Conservation (phyloP, 495 filamentous ascomycete species). For the Beverwykella pulmonaria region DNA sequence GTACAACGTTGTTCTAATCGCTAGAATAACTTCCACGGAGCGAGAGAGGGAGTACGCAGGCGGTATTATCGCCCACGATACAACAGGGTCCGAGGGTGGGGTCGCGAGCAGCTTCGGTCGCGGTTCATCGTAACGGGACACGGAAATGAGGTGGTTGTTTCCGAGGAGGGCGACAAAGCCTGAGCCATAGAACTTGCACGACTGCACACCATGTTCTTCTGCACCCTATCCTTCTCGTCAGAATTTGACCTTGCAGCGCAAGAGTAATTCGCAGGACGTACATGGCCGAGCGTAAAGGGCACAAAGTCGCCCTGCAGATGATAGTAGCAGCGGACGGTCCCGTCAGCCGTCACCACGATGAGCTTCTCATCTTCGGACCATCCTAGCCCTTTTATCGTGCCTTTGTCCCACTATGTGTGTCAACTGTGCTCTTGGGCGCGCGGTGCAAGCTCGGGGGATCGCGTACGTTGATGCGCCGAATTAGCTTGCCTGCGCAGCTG, state of each 20-base stretch:
- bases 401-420: constrained; percentile 78
- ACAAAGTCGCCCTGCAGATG: constrained; percentile 92
- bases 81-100: constrained; percentile 75
- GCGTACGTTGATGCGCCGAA: constrained; percentile 67
- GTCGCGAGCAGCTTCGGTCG: constrained; percentile 79
- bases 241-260: too few species aligned
- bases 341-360: constrained; percentile 84
- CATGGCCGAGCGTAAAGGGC: constrained; percentile 92
- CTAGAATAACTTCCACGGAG: constrained; percentile 89
- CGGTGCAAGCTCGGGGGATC: not conserved
- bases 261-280: too few species aligned
- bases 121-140: constrained; percentile 88
- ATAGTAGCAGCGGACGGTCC: constrained; percentile 87
- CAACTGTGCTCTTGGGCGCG: constrained; percentile 13
- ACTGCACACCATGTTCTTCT: constrained; percentile 82
- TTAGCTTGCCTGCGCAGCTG: constrained; percentile 84
- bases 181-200: constrained; percentile 85
- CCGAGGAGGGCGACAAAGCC: constrained; percentile 92
- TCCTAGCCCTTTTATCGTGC: constrained; percentile 82
- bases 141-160: constrained; percentile 84
- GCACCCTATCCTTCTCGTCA: constrained; percentile 57
- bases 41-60: constrained; percentile 90
- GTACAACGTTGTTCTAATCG: constrained; percentile 81
- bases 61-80: constrained; percentile 87
- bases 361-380: constrained; percentile 98